Base-by-base conservation (phyloP, 2,329 filamentous ascomycete genomes). In the Clarireedia paspali region DNA sequence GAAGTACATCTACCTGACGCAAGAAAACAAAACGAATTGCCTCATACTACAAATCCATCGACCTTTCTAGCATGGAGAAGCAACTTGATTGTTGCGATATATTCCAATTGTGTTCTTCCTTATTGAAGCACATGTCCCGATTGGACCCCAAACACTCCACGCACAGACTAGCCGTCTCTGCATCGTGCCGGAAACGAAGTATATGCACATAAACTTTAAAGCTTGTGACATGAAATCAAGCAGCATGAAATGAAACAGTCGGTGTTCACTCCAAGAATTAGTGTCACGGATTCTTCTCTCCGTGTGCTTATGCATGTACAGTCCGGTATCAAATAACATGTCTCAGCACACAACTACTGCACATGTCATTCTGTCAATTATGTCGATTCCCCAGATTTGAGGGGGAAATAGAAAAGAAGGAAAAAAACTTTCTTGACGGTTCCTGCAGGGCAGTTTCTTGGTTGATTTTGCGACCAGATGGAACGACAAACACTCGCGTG, bases 101-200 rank as follows among this genome's bases (percentile, higher is more conserved):
- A 30, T 30, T 9, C 17, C 15, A 10, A 38, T 47, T 5, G 17
- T 38, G 17, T 46, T 46, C 20, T 47, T 47, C 17, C 45, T 26
- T 14, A 30, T 52, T 47, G 2, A 36, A 47, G 7, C 17, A 6
- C 3, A 30, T 26, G 50, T 47, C 50, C 17, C 40, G 40, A 47
- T 47, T 53, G 50, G 40, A 27, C n/a, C 23, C 20, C 42, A 53
- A 53, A 53, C 50, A 53, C 20, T 53, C 47, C 42, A 30, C 50
- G 50, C 40, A 53, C 50, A 47, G 50, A 53, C 50, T 53, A 53
- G 50, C 23, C 26, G 47, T 53, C 20, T 24, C 27, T 38, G 2
- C 27, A 30, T 7, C 27, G 27, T 30, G 27, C 27, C 6, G 27
- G 7, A 30, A 30, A 47, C 23, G 17, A 20, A 15, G 26, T 15